These are phyloP conservation scores for Zoysia matrella DNA, from an alignment of 202 grass and related monocot genomes.

Conservation along the genomic window DNA sequence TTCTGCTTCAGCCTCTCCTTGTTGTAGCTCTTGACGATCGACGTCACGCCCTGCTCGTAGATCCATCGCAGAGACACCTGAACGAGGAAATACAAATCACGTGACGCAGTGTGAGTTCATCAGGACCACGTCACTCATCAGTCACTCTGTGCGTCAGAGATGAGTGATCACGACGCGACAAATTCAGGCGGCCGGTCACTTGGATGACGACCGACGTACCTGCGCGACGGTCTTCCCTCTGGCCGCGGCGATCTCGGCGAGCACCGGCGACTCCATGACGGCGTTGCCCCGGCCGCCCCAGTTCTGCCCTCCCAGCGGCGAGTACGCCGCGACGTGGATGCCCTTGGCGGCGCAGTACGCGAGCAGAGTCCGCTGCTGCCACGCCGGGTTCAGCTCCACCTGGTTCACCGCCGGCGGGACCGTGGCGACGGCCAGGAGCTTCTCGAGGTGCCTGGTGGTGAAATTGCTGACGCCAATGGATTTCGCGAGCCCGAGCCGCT, in stretches of 20 bases:
- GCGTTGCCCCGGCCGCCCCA: slow-evolving; percentile 1
- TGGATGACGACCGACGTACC: slow-evolving; percentile 33
- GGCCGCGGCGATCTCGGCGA: slow-evolving; percentile 56
- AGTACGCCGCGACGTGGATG: slow-evolving; percentile 55
- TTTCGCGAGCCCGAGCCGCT: slow-evolving; percentile 58
- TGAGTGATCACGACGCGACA: not conserved
- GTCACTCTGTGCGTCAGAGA: too few relatives aligned
- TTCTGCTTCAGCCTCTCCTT: slow-evolving; percentile 64
- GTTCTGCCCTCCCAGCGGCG: slow-evolving; percentile 65
- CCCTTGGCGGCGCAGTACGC: slow-evolving; percentile 52
- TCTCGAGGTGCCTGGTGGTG: slow-evolving; percentile 56
- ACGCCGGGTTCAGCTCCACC: slow-evolving; percentile 73
- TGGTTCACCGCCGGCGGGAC: slow-evolving; percentile 72
- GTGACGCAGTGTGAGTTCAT: not conserved
- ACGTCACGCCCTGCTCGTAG: slow-evolving; percentile 53
- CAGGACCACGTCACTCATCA: not conserved
- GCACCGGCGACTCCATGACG: slow-evolving; percentile 56
- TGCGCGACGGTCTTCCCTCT: slow-evolving; percentile 67
- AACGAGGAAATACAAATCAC: not conserved
- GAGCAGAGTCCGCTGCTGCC: slow-evolving; percentile 60
- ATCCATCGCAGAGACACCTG: slow-evolving; percentile 73
- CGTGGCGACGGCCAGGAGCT: slow-evolving; percentile 36
- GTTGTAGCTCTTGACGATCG: slow-evolving; percentile 66
- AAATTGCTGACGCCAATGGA: slow-evolving; percentile 81
- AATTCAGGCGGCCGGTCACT: not conserved